Base-by-base conservation (phyloP, 2,329 filamentous ascomycete genomes). In the Colletotrichum destructivum region DNA sequence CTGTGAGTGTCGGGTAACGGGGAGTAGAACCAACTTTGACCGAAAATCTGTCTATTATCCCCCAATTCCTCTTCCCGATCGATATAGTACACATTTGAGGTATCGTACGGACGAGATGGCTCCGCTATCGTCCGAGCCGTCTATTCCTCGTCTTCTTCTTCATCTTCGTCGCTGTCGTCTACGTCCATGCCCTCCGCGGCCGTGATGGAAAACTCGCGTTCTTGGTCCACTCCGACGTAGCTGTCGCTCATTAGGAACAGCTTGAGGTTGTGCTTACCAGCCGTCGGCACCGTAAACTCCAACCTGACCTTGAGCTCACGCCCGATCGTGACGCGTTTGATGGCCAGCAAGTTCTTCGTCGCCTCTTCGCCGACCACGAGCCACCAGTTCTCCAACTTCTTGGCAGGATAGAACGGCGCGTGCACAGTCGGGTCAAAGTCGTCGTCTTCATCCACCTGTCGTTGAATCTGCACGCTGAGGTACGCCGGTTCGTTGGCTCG, bases 311-410 rank as follows among this genome's bases (percentile, higher is more conserved):
- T 92, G 77, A 98, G 84, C 79, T 93, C 91, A 76, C 89, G 89
- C 51, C 91, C 93, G 74, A 99, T 92, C 1, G 95, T 97, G 72
- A 99, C 92, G 76, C 96, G 90, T 88, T 98, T 99, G 85, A 98
- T 98, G 3, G 94, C 95, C 69, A 98, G 86, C 73, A 99, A 86
- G 74, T 88, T 95, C 85, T 94, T 96, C 51, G 93, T 94, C 81
- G 90, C 93, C 84, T 98, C 95, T 77, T 98, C 95, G 40, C 95
- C 96, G 44, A 99, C 94, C 23, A 99, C 94, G 67, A 99, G 85
- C 96, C 96, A 99, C 95, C 95, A 99, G 80, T 96, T 98, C 87
- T 99, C 96, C 85, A 94, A 92, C 88, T 99, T 99, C 82, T 93
- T 92, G 61, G 82, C 87, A 0, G 96, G 95, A 80, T 96, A 99